Base-by-base conservation (phyloP, 257 asterid genomes). In the Primulina eburnea region DNA sequence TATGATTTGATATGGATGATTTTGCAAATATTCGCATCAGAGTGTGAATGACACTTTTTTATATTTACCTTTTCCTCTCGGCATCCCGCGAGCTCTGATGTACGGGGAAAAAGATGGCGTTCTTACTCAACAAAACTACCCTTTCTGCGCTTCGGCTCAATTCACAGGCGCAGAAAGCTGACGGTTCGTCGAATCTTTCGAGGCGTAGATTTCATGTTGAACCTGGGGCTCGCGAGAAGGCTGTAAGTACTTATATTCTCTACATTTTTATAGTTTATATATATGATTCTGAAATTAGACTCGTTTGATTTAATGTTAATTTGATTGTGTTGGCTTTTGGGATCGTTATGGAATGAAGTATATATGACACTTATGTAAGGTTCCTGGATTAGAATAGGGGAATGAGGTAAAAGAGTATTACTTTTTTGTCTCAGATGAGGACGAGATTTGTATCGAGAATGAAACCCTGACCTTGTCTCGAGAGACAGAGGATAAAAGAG, bases 221-320 rank as follows among this genome's bases (percentile, higher is more conserved):
- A 83, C 89, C 89, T 8, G 97, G 92, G 71, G 77, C 90, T 77
- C 96, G 97, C 35, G 97, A 91, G 90, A 91, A 87, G 78, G 96
- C 95, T 62, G 97, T 91, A 77, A 83, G 97, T 79, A 63, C 34
- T 61, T 75, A 2, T 8, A 43, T 43, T 4, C 18, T 43, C 55
- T 43, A n/a, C 6, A 17, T 43, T 43, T 14, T 14, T 43, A 0
- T 14, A 14, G 12, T 14, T 30, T 64, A 0, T 59, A 47, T 59
- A 47, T 52, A 21, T 43, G 16, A 11, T 62, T 50, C n/a, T 65
- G 16, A 52, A 30, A 29, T 28, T n/a, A 21, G 20, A 63, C 50
- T 60, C 4, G n/a, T 59, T 71, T 37, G 59, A 14, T 21, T 16
- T 59, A 2, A 18, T 18, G 7, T 59, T 11, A 11, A 8, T 52